A percentile compares a stretch with the other conserved stretches of the same genome.
These are phyloP conservation scores for Spergularia marina DNA, from an alignment of 148 eudicot species.

Conservation along the genomic window DNA sequence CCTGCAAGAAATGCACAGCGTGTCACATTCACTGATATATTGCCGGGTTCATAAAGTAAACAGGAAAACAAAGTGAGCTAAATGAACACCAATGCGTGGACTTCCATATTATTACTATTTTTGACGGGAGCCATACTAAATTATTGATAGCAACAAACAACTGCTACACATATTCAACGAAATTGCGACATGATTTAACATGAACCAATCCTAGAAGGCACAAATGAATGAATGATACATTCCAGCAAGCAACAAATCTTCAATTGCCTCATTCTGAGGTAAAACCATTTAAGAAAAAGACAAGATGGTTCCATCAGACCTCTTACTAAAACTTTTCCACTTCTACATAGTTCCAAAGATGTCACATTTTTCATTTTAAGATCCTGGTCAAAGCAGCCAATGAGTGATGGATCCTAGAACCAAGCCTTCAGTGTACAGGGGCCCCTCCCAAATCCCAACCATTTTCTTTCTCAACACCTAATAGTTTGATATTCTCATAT, in stretches of 20 bases:
- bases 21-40: not conserved
- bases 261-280: not conserved
- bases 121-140: not conserved
- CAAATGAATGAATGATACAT: too few relatives aligned
- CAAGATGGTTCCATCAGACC: not conserved
- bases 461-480: too few relatives aligned
- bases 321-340: not conserved
- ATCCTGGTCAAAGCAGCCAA: not conserved
- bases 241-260: not conserved
- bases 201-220: too few relatives aligned
- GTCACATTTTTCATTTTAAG: not conserved
- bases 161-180: not conserved
- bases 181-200: too few relatives aligned
- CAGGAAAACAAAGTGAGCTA: not conserved
- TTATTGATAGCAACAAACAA: not conserved
- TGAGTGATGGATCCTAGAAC: not conserved
- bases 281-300: not conserved
- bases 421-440: not conserved
- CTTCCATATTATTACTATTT: not conserved
- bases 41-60: not conserved
- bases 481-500: too few relatives aligned
- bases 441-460: too few relatives aligned
- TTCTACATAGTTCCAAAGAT: not conserved
- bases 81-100: not conserved
- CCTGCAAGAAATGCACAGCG: slow-evolving; percentile 33